Evolutionary conservation across 2,329 filamentous ascomycete genomes (phyloP).

Genomic region (Sphaerulina populicola): DNA sequence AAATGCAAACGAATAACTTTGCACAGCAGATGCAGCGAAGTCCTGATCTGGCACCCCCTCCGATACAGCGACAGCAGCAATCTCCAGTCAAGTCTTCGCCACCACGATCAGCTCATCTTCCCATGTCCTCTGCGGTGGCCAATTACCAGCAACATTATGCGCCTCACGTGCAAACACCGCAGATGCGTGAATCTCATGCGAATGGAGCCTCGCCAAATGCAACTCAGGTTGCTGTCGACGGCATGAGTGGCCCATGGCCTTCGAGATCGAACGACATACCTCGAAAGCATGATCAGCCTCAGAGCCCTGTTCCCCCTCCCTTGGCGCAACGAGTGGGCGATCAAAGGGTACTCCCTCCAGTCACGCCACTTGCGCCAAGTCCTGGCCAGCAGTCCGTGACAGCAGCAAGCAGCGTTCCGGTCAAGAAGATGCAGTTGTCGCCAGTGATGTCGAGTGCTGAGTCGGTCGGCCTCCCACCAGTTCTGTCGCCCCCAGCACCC

Average conservation of each 20-base stretch:
- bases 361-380: conserved; percentile 25
- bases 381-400: conserved; percentile 22
- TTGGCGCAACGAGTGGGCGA: conserved; percentile 17
- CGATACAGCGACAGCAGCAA: not conserved
- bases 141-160: conserved; percentile 8
- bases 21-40: conserved; percentile 1
- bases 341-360: conserved; percentile 21
- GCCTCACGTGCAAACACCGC: conserved; percentile 12
- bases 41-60: not conserved
- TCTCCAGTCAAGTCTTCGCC: not conserved
- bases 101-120: conserved; percentile 7
- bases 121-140: conserved; percentile 11
- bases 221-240: conserved; percentile 27
- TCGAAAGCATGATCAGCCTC: conserved; percentile 28
- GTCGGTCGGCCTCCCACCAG: conserved; percentile 1
- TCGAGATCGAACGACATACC: conserved; percentile 26
- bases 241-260: conserved; percentile 31
- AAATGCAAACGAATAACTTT: not conserved
- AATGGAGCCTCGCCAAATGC: conserved; percentile 11
- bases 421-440: conserved; percentile 25
- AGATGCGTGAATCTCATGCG: conserved; percentile 13
- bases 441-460: not conserved
- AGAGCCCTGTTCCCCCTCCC: conserved; percentile 13
- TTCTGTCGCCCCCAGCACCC: not conserved
- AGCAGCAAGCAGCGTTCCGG: conserved; percentile 23